phyloP scores from a whole-genome alignment of 1,284 basidiomycete species.

The Cutaneotrichosporon cutaneum region DNA sequence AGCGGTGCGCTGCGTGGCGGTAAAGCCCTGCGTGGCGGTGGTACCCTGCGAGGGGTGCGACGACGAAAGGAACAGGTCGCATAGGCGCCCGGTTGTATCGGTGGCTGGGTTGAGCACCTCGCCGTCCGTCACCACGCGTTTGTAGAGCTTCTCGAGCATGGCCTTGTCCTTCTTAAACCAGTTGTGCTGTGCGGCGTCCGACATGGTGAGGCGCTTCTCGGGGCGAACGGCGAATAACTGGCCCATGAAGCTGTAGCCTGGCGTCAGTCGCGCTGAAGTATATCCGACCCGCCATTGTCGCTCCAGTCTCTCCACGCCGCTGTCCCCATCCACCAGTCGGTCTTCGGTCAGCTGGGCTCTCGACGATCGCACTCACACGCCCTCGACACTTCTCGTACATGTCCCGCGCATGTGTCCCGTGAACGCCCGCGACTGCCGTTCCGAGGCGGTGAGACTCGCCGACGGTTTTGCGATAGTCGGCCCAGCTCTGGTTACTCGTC shows the following conservation, averaged over 20 bases:
- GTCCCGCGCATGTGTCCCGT: not conserved
- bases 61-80: too few species aligned
- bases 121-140: conserved; percentile 16
- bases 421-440: not conserved
- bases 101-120: conserved; percentile 5
- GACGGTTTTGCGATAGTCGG: conserved; percentile 2
- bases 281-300: not conserved
- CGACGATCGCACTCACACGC: not conserved
- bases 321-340: not conserved
- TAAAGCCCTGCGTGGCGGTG: too few species aligned
- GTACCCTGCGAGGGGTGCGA: too few species aligned
- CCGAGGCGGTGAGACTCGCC: not conserved
- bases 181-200: not conserved
- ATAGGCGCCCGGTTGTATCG: too few species aligned
- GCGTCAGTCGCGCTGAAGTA: not conserved
- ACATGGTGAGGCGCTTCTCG: conserved; percentile 7
- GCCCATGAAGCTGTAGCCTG: conserved; percentile 14
- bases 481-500: conserved; percentile 3
- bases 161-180: conserved; percentile 16
- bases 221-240: conserved; percentile 7
- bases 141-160: conserved; percentile 15
- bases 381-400: not conserved
- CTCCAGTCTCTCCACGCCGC: not conserved
- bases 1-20: too few species aligned
- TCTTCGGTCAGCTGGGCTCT: not conserved